Percentiles rank a stretch among this genome's conserved stretches.
Evolutionary conservation across 1,284 basidiomycete genomes (phyloP).

Genomic region (Pseudozyma thailandica): DNA sequence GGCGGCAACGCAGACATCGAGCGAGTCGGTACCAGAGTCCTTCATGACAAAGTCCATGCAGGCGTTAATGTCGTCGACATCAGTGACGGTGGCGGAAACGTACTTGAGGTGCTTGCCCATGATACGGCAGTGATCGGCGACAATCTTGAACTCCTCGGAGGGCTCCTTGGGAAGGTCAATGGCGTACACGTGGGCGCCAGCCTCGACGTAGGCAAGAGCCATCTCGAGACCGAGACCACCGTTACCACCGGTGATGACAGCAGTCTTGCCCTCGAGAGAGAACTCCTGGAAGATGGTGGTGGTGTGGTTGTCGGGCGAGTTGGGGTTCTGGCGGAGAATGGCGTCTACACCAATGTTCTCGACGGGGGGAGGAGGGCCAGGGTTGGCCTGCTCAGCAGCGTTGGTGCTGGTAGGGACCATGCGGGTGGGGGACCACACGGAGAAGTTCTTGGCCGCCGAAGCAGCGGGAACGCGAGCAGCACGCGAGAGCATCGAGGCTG

Average conservation of each 20-base stretch:
- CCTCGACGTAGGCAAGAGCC: slow-evolving; percentile 80
- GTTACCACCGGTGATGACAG: slow-evolving; percentile 74
- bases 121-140: slow-evolving; percentile 69
- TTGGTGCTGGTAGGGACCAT: slow-evolving; percentile 41
- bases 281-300: slow-evolving; percentile 77
- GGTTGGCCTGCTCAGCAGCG: slow-evolving; percentile 58
- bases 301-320: slow-evolving; percentile 59
- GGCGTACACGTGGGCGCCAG: slow-evolving; percentile 81
- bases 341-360: slow-evolving; percentile 67
- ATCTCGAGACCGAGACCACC: slow-evolving; percentile 84
- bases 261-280: slow-evolving; percentile 78
- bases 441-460: slow-evolving; percentile 36
- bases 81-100: slow-evolving; percentile 71
- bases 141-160: slow-evolving; percentile 75
- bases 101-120: slow-evolving; percentile 75
- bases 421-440: slow-evolving; percentile 41
- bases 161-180: slow-evolving; percentile 78
- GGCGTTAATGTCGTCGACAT: slow-evolving; percentile 70
- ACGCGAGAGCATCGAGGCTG: slow-evolving; percentile 48
- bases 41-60: slow-evolving; percentile 66
- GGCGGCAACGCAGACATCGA: slow-evolving; percentile 80
- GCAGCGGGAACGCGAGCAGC: slow-evolving; percentile 34
- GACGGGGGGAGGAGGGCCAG: slow-evolving; percentile 60
- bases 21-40: slow-evolving; percentile 70
- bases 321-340: slow-evolving; percentile 59